Conservation (phyloP, 176 grass and related monocot species). For the Eragrostis curvula region DNA sequence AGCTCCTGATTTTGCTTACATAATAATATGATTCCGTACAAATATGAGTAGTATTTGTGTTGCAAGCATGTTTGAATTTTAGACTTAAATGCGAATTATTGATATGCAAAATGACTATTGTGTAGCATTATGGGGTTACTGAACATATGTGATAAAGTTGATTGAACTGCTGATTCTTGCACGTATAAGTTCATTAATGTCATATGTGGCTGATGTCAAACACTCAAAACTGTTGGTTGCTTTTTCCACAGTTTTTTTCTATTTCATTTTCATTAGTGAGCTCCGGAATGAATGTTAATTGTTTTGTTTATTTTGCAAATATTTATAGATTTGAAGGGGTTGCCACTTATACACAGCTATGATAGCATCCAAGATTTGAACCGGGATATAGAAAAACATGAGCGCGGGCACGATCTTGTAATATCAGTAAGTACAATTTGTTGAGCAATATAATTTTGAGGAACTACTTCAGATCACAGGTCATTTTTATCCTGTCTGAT, state of each 20-base stretch:
- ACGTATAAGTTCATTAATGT: not conserved
- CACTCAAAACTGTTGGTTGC: conserved; percentile 1
- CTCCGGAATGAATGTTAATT: conserved; percentile 17
- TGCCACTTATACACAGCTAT: conserved; percentile 90
- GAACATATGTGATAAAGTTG: conserved; percentile 5
- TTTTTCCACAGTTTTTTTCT: not conserved
- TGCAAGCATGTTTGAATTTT: conserved; percentile 6
- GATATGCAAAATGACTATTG: not conserved
- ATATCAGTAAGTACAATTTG: conserved; percentile 80
- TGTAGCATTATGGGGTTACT: not conserved
- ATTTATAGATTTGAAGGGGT: conserved; percentile 72
- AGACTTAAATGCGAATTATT: not conserved
- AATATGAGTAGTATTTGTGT: not conserved
- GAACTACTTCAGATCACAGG: conserved; percentile 29
- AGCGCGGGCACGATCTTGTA: conserved; percentile 81
- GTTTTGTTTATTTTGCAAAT: conserved; percentile 13
- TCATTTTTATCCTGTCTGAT: conserved; percentile 12
- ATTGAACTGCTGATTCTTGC: conserved; percentile 11
- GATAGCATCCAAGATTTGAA: conserved; percentile 97
- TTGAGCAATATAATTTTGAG: not conserved
- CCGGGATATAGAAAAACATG: conserved; percentile 73
- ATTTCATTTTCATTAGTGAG: not conserved
- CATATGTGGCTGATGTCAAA: conserved; percentile 25
- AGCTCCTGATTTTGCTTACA: not conserved
- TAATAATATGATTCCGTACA: not conserved